Base-by-base conservation (phyloP, 345 rosid species). In the Populus davidiana region DNA sequence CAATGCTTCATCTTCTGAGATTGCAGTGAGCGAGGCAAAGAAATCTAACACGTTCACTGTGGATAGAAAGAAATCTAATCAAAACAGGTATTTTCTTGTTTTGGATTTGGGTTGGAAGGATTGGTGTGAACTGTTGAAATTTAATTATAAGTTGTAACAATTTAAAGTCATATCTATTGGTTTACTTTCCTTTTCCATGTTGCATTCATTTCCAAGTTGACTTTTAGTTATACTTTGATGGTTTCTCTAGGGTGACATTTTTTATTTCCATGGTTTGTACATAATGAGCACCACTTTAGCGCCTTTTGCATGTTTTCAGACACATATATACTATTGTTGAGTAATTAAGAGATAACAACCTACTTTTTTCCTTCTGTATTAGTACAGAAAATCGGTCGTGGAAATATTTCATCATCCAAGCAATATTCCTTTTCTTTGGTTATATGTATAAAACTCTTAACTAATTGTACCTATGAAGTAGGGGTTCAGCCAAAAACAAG, bases 61-160 rank as follows among this genome's bases (percentile, higher is more conserved):
- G 74, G 87, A 85, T 49, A 86, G 76, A 80, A 81, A 66, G 80
- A 78, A 81, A 35, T 77, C 52, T 61, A 77, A 79, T 75, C 85
- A 86, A 21, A 85, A 74, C 79, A 86, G 93, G 97, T 91, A 86
- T 35, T 50, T 72, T 47, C 75, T 67, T 27, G 18, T 71, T 8
- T 10, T 75, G 54, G 43, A 68, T 68, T 61, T 70, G 33, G 39
- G 66, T 66, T 31, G 5, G 38, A 31, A 65, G 10, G n/a, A 38
- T 44, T 18, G 66, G 50, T 71, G 12, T 25, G 9, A 23, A 35
- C 5, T 77, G 11, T 27, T 61, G 27, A 59, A 29, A 68, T 54
- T 38, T 33, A 27, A 25, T 25, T 65, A n/a, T 17, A 47, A 20
- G 8, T 8, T 1, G 27, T n/a, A 41, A 39, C 8, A 23, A 20